Evolutionary conservation across 2,329 filamentous ascomycete genomes (phyloP).

Genomic region (Macrophomina pseudophaseolina): DNA sequence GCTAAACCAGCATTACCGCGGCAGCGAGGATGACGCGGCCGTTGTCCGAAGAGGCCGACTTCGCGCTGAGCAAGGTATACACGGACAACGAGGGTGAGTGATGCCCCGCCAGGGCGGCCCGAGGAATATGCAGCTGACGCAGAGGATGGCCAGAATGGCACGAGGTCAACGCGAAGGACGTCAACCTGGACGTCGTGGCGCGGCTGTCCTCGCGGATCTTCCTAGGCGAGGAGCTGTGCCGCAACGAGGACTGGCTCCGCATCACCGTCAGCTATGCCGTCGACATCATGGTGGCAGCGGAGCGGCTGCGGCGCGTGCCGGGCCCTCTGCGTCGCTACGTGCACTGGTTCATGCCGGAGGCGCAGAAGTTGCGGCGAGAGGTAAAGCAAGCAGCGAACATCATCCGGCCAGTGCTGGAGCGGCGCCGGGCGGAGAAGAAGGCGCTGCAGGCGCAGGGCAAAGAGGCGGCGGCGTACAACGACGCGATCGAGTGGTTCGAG

Average conservation of each 20-base stretch:
- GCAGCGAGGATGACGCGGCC: too few relatives aligned
- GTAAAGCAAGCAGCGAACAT: neutral
- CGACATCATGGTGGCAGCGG: constrained; percentile 41
- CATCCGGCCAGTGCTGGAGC: neutral
- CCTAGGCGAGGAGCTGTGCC: constrained; percentile 43
- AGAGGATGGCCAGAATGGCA: constrained; percentile 25
- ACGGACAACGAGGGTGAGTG: too few relatives aligned
- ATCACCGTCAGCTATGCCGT: constrained; percentile 43
- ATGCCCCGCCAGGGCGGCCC: neutral
- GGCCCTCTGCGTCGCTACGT: constrained; percentile 37
- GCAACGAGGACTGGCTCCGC: constrained; percentile 48
- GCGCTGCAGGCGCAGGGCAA: neutral
- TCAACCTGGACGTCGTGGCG: constrained; percentile 56
- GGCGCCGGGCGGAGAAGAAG: neutral
- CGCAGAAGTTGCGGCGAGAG: neutral
- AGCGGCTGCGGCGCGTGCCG: constrained; percentile 41
- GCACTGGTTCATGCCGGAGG: neutral
- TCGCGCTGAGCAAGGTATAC: too few relatives aligned
- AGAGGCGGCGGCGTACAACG: neutral
- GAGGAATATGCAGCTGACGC: neutral
- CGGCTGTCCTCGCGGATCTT: constrained; percentile 59
- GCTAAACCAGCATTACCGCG: too few relatives aligned
- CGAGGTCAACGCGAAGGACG: constrained; percentile 3
- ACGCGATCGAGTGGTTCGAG: neutral
- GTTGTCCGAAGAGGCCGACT: too few relatives aligned